These are phyloP conservation scores for Irpex lacteus DNA, from an alignment of 1,284 basidiomycete genomes.

Conservation along the genomic window DNA sequence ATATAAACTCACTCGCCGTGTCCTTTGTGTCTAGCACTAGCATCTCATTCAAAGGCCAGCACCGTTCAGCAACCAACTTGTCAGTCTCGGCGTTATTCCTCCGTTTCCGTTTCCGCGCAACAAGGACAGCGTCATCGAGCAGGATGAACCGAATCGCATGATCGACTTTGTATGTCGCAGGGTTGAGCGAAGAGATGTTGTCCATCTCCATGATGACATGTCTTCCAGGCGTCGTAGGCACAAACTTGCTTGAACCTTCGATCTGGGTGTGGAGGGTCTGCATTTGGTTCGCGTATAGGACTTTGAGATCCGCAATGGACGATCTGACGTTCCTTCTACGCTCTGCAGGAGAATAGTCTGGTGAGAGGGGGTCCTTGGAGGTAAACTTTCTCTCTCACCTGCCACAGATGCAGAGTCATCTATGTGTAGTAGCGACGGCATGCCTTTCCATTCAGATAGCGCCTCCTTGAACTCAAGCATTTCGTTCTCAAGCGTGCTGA, in stretches of 20 bases:
- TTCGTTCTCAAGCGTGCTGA: slow-evolving; percentile 94
- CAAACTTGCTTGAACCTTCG: slow-evolving; percentile 95
- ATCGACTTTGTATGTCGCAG: slow-evolving; percentile 93
- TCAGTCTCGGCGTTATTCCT: slow-evolving; percentile 43
- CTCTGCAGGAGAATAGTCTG: slow-evolving; percentile 31
- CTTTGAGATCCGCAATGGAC: slow-evolving; percentile 89
- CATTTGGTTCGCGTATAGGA: slow-evolving; percentile 93
- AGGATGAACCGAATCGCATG: slow-evolving; percentile 88
- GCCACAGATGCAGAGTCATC: slow-evolving; percentile 67
- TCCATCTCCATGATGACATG: slow-evolving; percentile 90
- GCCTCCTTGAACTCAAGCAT: slow-evolving; percentile 97
- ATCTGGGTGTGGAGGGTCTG: slow-evolving; percentile 88
- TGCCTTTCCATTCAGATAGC: slow-evolving; percentile 91
- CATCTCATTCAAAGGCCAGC: slow-evolving; percentile 92
- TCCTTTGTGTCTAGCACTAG: slow-evolving; percentile 95
- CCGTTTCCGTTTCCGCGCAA: slow-evolving; percentile 66
- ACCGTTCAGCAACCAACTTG: slow-evolving; percentile 88
- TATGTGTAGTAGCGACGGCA: slow-evolving; percentile 90
- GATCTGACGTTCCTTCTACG: slow-evolving; percentile 76
- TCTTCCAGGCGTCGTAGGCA: slow-evolving; percentile 85
- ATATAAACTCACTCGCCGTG: slow-evolving; percentile 68
- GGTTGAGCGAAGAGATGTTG: slow-evolving; percentile 82
- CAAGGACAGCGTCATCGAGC: slow-evolving; percentile 87
- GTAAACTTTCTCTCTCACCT: slow-evolving; percentile 32
- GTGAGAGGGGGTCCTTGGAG: slow-evolving; percentile 14